Evolutionary conservation across 2,329 filamentous ascomycete species (phyloP).

Genomic region (Harringtonia aguacate): DNA sequence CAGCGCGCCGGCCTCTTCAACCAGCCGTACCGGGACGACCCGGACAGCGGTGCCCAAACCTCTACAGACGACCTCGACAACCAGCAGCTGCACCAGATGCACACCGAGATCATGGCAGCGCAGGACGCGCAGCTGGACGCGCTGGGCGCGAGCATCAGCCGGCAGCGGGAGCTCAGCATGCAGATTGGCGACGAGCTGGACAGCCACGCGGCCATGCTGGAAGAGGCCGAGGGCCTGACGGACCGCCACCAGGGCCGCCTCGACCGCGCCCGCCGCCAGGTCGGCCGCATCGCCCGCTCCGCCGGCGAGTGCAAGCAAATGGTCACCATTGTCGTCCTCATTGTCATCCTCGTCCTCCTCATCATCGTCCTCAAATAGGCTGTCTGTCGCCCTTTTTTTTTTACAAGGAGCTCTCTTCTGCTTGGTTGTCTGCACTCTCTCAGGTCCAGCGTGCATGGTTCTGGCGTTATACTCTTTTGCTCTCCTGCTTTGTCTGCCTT

Average conservation of each 20-base stretch:
- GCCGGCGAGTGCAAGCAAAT: constrained; percentile 83
- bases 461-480: too few relatives aligned
- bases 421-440: too few relatives aligned
- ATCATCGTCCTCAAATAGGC: constrained; percentile 68
- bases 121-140: constrained; percentile 91
- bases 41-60: constrained; percentile 33
- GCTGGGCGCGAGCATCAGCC: constrained; percentile 73
- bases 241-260: constrained; percentile 72
- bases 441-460: too few relatives aligned
- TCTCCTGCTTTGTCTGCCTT: too few relatives aligned
- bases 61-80: constrained; percentile 51
- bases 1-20: constrained; percentile 27
- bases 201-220: constrained; percentile 76
- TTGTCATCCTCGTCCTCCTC: constrained; percentile 70
- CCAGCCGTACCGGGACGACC: constrained; percentile 60
- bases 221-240: constrained; percentile 75
- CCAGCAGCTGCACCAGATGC: constrained; percentile 77
- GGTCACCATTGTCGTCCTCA: constrained; percentile 69
- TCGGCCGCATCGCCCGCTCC: constrained; percentile 61
- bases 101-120: constrained; percentile 68
- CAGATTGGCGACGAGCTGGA: constrained; percentile 96
- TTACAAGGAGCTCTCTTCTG: too few relatives aligned
- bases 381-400: background rate
- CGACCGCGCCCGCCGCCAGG: constrained; percentile 59
- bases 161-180: constrained; percentile 86